Evolutionary conservation across 75 land plant species (phyloP), one percentile per base, ranked within the genome.

Genomic region (Picea sitchensis): DNA sequence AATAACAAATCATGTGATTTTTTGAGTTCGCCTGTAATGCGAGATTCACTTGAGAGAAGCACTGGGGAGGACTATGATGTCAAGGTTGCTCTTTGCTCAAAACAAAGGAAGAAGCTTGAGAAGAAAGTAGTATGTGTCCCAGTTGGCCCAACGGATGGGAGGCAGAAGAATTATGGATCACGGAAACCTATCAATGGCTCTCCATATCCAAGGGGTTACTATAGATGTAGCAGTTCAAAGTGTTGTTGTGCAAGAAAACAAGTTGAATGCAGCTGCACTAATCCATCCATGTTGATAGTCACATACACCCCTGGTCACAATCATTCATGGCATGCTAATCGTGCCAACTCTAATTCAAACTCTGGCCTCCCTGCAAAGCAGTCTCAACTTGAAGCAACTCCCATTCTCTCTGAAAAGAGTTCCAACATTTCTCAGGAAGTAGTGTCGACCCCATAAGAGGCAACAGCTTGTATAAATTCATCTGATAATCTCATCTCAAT

Each of bases 181-280:
- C 93, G 90, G 65, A 92, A 92, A 69, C 95, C 92, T n/a, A 93
- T 93, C 78, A 90, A 93, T 81, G 95, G 91, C 17, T 90, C 93
- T 61, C 95, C 88, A 8, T 86, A 80, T 78, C 88, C 88, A 57
- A 86, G 88, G 88, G 83, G 26, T 26, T 26, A 26, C 26, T 26
- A 26, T 26, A 26, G 26, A 26, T 26, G 26, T 26, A 26, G 26
- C 26, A 26, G 0, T 26, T 26, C 26, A 26, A 26, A 26, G 26
- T 26, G 26, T 26, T 26, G 26, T 26, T 26, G 26, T 26, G 26
- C 26, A 26, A 26, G 26, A 26, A 26, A 26, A 26, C 26, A 26
- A 26, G 26, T 26, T 26, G 26, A 26, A 26, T 26, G 0, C 0
- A 26, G 26, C 0, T 26, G 26, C 26, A 26, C 26, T 26, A 26